phyloP scores from a whole-genome alignment of 768 basidiomycete genomes.

The Lactifluus echinatus region DNA sequence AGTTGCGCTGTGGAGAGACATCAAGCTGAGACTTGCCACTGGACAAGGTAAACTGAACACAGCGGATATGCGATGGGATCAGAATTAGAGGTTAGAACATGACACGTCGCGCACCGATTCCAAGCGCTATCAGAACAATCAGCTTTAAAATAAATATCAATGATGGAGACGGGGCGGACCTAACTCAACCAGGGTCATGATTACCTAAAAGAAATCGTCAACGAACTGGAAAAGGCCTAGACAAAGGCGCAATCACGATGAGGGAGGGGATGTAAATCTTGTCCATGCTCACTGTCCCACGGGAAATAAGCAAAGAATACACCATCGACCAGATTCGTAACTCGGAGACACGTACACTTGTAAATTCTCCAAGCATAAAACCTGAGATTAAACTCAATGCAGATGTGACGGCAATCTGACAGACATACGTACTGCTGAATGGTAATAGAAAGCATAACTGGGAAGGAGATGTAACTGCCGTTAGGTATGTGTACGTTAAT shows the following conservation, averaged over 20 bases:
- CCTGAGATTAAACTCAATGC: background rate
- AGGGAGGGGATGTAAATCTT: background rate
- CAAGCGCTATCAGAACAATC: too few relatives aligned
- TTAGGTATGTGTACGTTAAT: background rate
- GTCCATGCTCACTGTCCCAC: slow-evolving; percentile 3
- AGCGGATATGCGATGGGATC: too few relatives aligned
- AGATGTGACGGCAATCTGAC: background rate
- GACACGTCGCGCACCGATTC: too few relatives aligned
- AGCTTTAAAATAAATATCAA: too few relatives aligned
- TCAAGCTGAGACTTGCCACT: background rate
- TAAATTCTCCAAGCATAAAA: slow-evolving; percentile 12
- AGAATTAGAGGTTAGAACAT: too few relatives aligned
- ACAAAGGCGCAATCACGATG: background rate
- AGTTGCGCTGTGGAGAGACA: too few relatives aligned
- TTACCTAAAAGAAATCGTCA: background rate
- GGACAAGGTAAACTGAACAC: background rate
- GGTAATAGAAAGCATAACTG: background rate
- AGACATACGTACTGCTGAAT: background rate
- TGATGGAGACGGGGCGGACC: background rate
- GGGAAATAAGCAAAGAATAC: background rate
- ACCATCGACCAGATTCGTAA: background rate
- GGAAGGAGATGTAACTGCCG: background rate
- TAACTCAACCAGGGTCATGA: background rate
- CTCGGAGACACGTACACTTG: background rate
- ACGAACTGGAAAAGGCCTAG: too few relatives aligned